Evolutionary conservation across 352 stramenopile genomes (phyloP), one percentile per base, ranked within the genome.

Genomic region (Phytophthora megakarya): DNA sequence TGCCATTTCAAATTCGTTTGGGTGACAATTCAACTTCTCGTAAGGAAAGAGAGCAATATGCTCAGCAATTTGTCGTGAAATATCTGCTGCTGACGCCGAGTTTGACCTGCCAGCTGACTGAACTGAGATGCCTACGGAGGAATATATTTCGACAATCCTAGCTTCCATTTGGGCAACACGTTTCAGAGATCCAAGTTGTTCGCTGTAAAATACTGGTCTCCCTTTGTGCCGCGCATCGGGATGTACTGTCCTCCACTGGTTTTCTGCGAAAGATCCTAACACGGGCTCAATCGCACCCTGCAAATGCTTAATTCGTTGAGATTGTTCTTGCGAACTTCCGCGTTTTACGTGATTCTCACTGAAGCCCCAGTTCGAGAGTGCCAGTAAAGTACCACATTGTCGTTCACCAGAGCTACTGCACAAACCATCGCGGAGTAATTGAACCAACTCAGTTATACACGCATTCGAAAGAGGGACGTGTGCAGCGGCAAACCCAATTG

Each of bases 41-140:
- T 82, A 92, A 7, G 86, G 81, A 28, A 90, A 82, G 22, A 70
- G 61, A 10, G 73, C 73, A 16, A 85, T 67, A 5, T 79, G 46
- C 38, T 93, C 84, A 11, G 86, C 84, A n/a, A 92, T 81, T n/a
- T 77, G 53, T 23, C 80, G 78, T 18, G 86, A 92, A 19, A 79
- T 55, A 23, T 78, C 72, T 15, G 66, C 76, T 42, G 76, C 73
- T 10, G 74, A 80, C 16, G 35, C 16, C 6, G 60, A 59, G n/a
- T 28, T 15, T 22, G 45, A 6, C 37, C 15, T 65, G 19, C 53
- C 5, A 10, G 49, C 23, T 4, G 28, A 23, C 22, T 82, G 35
- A 42, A 86, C 32, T 1, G 12, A 19, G 19, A 91, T 66, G 1
- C 72, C 70, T 13, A 65, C 75, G 1, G 50, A 69, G 3, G 50